A percentile compares a stretch with the other conserved stretches of the same genome.
Conservation (phyloP, 352 stramenopile species). For the Pythium phragmiticola region DNA sequence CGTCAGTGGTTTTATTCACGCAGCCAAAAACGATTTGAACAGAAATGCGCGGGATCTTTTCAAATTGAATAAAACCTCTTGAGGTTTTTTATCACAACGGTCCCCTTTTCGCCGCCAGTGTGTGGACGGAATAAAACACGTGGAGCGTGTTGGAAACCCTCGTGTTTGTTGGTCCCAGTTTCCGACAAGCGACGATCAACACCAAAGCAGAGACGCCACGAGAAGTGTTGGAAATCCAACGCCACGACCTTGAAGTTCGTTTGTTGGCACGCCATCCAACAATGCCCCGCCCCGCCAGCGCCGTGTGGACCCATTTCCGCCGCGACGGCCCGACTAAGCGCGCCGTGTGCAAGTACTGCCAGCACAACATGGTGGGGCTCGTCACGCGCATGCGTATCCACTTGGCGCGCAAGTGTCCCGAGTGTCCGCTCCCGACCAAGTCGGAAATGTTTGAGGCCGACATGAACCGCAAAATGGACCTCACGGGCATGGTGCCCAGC, state of each 20-base stretch:
- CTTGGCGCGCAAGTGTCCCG: constrained; percentile 54
- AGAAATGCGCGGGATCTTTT: background rate
- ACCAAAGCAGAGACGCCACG: constrained; percentile 2
- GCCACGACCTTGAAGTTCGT: background rate
- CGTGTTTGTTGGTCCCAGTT: constrained; percentile 1
- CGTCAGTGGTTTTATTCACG: constrained; percentile 12
- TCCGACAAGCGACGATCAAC: constrained; percentile 29
- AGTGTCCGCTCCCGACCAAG: constrained; percentile 47
- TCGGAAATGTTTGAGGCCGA: constrained; percentile 48
- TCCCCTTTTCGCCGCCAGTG: background rate
- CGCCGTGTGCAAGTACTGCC: constrained; percentile 76
- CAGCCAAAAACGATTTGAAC: background rate
- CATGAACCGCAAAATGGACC: constrained; percentile 38
- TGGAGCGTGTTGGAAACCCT: background rate
- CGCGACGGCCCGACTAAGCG: constrained; percentile 58
- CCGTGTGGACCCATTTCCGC: constrained; percentile 63
- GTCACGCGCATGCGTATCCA: constrained; percentile 66
- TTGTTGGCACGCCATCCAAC: background rate
- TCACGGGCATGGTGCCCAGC: constrained; percentile 21
- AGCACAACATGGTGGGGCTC: constrained; percentile 71
- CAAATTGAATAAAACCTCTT: constrained; percentile 4
- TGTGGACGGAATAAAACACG: constrained; percentile 24
- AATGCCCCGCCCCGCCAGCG: constrained; percentile 60
- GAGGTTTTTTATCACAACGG: constrained; percentile 1
- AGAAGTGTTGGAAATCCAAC: constrained; percentile 13